Evolutionary conservation across 345 rosid species (phyloP), one percentile per base, ranked within the genome.

Genomic region (Erucastrum elatum): DNA sequence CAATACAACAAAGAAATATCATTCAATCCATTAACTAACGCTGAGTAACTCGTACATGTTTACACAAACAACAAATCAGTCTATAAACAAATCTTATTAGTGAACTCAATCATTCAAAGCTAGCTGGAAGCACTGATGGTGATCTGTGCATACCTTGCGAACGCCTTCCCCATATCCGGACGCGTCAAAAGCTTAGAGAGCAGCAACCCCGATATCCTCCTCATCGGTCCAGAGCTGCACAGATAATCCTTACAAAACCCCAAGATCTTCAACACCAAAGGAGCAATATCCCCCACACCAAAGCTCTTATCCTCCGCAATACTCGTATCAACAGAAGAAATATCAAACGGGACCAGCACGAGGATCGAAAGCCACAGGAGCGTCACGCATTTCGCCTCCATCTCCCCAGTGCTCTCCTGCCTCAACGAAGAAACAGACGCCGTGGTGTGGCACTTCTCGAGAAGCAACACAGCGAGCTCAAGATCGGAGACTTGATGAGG

Each of bases 281-380:
- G 98, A 74, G 93, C 82, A 12, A 85, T 83, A 76, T 90, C 94
- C 63, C 78, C 77, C 76, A 82, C 86, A 63, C 84, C 81, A 25
- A 66, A 41, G 72, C 74, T 75, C 79, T 82, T 41, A 58, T 78
- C 82, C 35, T 74, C 76, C 1, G 85, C 90, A 66, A 91, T 85
- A 72, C 97, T 93, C 33, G 93, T 85, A 82, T 95, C 98, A 64
- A 95, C 87, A 71, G 99, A 87, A 2, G 97, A 91, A 8, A 95
- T 95, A 84, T 95, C 98, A 77, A 95, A 93, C 1, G 99, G 99
- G 46, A 95, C 88, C 84, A 95, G 62, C 13, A 95, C 96, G 1
- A 95, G 97, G 49, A 95, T 90, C 0, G 93, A 93, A 72, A 95
- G 98, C 99, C 99, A 95, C 83, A 93, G 69, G 44, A 95, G 91